Percentiles rank a stretch among this genome's conserved stretches.
Conservation (phyloP, 305 asterid species). For the Withania somnifera region DNA sequence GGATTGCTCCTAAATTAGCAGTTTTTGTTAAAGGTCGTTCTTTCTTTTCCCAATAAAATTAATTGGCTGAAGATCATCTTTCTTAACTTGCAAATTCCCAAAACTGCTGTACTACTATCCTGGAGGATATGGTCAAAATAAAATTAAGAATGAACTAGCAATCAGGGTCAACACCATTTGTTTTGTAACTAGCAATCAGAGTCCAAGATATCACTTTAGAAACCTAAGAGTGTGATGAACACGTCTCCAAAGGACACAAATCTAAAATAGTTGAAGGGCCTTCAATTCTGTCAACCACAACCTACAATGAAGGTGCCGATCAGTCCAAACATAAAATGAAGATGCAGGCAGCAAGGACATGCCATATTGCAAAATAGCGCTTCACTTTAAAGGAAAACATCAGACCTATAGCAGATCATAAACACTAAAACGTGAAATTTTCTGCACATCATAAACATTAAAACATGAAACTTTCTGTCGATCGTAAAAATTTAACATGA, state of each 20-base stretch:
- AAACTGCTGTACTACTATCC: background rate
- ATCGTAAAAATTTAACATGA: background rate
- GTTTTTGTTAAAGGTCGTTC: background rate
- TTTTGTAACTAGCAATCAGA: background rate
- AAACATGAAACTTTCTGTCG: background rate
- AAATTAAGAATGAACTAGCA: background rate
- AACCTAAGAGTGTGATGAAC: background rate
- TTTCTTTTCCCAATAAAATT: background rate
- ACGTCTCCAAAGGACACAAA: background rate
- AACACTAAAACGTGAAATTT: background rate
- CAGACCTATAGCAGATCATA: background rate
- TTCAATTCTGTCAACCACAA: background rate
- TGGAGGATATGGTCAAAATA: background rate
- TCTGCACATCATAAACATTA: background rate
- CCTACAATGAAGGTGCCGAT: background rate
- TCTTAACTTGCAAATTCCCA: background rate
- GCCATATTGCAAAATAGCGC: background rate
- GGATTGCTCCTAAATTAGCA: background rate
- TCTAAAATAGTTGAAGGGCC: background rate
- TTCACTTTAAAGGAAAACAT: background rate
- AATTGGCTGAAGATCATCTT: background rate
- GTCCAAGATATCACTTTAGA: background rate
- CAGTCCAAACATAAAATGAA: background rate
- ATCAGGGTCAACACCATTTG: background rate
- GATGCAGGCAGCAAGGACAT: background rate